Evolutionary conservation across 1,284 basidiomycete species (phyloP).

Genomic region (Erythrobasidium hasegawianum): DNA sequence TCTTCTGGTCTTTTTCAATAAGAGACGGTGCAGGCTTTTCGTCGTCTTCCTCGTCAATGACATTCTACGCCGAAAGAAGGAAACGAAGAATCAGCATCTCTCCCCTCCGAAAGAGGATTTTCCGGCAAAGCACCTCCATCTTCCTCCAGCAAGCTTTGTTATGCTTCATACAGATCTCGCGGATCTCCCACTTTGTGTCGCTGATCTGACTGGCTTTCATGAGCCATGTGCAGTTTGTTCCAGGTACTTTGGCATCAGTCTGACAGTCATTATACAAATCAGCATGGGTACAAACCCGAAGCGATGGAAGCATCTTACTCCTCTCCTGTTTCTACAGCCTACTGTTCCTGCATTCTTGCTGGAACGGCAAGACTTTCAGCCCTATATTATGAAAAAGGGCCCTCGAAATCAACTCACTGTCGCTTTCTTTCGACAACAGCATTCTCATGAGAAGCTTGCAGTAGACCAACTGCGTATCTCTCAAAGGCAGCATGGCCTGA

Average conservation of each 20-base stretch:
- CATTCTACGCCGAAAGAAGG: no score
- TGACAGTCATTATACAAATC: no score
- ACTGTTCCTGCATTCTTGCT: conserved; percentile 8
- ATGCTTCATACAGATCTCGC: background rate
- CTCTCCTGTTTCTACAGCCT: conserved; percentile 18
- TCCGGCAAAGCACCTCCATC: conserved; percentile 2
- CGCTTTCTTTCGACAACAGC: conserved; percentile 21
- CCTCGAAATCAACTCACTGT: no score
- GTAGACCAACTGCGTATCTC: background rate
- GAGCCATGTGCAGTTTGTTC: no score
- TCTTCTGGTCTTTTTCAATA: conserved; percentile 1
- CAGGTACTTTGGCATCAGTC: background rate
- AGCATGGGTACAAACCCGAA: no score
- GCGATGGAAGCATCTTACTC: background rate
- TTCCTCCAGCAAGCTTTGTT: no score
- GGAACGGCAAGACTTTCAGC: no score
- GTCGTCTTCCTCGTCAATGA: background rate
- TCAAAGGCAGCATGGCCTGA: conserved; percentile 8
- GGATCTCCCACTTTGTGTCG: background rate
- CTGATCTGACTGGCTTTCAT: background rate
- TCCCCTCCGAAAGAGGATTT: no score
- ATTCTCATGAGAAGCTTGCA: conserved; percentile 4
- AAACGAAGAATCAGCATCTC: no score
- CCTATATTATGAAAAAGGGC: no score
- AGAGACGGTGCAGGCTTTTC: no score